Conservation (phyloP, 2,329 filamentous ascomycete genomes). For the Verticillium zaregamsianum region DNA sequence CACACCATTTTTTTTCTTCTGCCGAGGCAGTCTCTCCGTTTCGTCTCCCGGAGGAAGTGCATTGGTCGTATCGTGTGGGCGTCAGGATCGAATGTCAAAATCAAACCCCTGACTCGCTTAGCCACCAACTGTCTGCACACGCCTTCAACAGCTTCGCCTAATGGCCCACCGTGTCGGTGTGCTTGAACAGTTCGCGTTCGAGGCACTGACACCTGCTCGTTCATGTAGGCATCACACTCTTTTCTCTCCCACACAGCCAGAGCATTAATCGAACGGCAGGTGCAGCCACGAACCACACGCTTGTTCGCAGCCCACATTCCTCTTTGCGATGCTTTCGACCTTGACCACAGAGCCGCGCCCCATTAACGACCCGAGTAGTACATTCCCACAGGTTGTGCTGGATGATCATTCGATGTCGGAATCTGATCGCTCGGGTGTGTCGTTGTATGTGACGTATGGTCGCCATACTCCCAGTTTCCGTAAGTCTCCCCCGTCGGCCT, state of each 20-base stretch:
- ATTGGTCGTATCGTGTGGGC: too few species aligned
- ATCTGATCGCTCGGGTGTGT: constrained; percentile 14
- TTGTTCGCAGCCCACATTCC: too few species aligned
- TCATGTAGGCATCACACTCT: too few species aligned
- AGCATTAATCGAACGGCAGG: not conserved
- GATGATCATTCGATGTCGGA: constrained; percentile 19
- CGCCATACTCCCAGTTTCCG: constrained; percentile 29
- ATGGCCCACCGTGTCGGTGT: not conserved
- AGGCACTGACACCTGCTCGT: too few species aligned
- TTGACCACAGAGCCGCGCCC: not conserved
- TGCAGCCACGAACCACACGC: not conserved
- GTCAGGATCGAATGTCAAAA: not conserved
- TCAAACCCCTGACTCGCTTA: not conserved
- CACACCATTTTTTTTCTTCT: not conserved
- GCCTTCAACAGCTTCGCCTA: not conserved
- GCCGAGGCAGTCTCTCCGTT: too few species aligned
- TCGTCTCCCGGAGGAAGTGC: too few species aligned
- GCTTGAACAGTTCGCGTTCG: not conserved
- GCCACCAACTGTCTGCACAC: not conserved
- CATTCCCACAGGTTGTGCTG: constrained; percentile 18
- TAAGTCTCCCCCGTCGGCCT: constrained; percentile 23
- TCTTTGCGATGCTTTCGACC: too few species aligned
- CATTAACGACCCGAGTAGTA: constrained; percentile 27
- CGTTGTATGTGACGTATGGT: constrained; percentile 1
- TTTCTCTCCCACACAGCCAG: too few species aligned